Conservation (phyloP, 768 basidiomycete genomes). For the Pisolithus tinctorius region DNA sequence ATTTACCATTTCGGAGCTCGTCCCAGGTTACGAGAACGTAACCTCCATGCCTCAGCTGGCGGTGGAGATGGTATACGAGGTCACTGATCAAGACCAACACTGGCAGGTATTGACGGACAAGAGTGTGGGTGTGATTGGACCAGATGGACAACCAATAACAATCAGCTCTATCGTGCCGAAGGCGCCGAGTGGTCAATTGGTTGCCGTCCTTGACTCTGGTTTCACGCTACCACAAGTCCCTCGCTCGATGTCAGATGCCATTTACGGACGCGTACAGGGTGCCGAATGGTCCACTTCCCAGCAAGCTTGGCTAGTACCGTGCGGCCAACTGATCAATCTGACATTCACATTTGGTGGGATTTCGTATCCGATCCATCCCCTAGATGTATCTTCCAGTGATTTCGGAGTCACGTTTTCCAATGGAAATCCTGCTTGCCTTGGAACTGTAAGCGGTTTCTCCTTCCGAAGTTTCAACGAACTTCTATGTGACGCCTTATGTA, state of each 20-base stretch:
- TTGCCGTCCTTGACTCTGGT: constrained; percentile 72
- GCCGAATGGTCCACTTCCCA: constrained; percentile 53
- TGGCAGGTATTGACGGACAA: constrained; percentile 73
- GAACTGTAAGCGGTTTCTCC: constrained; percentile 44
- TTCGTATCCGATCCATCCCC: constrained; percentile 66
- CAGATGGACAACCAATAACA: constrained; percentile 59
- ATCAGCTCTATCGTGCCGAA: constrained; percentile 62
- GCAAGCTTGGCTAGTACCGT: constrained; percentile 68
- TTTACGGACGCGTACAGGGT: constrained; percentile 72
- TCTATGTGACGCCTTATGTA: constrained; percentile 4
- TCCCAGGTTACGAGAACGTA: constrained; percentile 57
- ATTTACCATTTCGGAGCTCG: constrained; percentile 60
- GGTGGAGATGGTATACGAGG: constrained; percentile 55
- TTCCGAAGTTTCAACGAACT: neutral
- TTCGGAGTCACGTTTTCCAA: constrained; percentile 35
- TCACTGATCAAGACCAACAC: constrained; percentile 66
- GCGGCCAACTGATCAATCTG: constrained; percentile 64
- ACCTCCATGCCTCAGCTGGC: constrained; percentile 55
- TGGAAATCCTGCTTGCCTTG: constrained; percentile 57
- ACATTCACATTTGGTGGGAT: constrained; percentile 66
- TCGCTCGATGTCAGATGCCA: constrained; percentile 67
- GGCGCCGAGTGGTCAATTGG: constrained; percentile 56
- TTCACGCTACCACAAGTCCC: constrained; percentile 69
- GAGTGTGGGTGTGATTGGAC: constrained; percentile 62
- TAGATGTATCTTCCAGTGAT: constrained; percentile 60